Conservation (phyloP, 2,329 filamentous ascomycete species). For the Diaporthe longicolla region DNA sequence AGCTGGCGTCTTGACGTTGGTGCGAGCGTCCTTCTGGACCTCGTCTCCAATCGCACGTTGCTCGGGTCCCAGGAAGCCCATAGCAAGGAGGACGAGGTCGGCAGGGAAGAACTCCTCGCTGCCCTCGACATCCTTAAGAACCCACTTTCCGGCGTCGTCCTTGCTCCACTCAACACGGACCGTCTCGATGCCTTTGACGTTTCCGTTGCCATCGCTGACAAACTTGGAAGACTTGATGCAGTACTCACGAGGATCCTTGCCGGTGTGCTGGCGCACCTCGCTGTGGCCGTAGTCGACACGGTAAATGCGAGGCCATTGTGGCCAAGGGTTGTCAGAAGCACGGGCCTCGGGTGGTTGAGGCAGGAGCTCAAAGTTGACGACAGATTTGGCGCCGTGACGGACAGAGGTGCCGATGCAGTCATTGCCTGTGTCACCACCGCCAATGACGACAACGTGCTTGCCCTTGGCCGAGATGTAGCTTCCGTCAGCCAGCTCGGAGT, state of each 20-base stretch:
- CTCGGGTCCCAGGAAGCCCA: slow-evolving; percentile 97
- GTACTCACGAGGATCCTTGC: slow-evolving; percentile 95
- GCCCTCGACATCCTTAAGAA: slow-evolving; percentile 97
- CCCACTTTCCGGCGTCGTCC: slow-evolving; percentile 90
- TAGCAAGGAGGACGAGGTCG: slow-evolving; percentile 92
- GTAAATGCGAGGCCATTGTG: slow-evolving; percentile 98
- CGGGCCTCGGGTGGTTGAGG: slow-evolving; percentile 93
- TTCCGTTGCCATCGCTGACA: slow-evolving; percentile 87
- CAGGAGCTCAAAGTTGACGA: slow-evolving; percentile 96
- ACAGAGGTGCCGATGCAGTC: slow-evolving; percentile 98
- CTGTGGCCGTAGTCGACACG: slow-evolving; percentile 98
- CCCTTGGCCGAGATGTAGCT: slow-evolving; percentile 94
- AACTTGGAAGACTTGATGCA: slow-evolving; percentile 99
- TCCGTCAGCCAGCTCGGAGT: slow-evolving; percentile 87
- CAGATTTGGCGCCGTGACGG: slow-evolving; percentile 94
- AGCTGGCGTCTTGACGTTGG: slow-evolving; percentile 94
- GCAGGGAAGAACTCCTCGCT: slow-evolving; percentile 97
- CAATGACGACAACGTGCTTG: slow-evolving; percentile 97
- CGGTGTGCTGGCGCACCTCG: slow-evolving; percentile 96
- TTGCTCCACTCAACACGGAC: slow-evolving; percentile 97
- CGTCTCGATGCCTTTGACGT: slow-evolving; percentile 96
- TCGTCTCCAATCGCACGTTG: slow-evolving; percentile 86
- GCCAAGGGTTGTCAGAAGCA: slow-evolving; percentile 96
- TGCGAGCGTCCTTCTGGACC: slow-evolving; percentile 91
- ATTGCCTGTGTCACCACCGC: slow-evolving; percentile 97